Conservation (phyloP, 768 basidiomycete species). For the Amanita rubescens region DNA sequence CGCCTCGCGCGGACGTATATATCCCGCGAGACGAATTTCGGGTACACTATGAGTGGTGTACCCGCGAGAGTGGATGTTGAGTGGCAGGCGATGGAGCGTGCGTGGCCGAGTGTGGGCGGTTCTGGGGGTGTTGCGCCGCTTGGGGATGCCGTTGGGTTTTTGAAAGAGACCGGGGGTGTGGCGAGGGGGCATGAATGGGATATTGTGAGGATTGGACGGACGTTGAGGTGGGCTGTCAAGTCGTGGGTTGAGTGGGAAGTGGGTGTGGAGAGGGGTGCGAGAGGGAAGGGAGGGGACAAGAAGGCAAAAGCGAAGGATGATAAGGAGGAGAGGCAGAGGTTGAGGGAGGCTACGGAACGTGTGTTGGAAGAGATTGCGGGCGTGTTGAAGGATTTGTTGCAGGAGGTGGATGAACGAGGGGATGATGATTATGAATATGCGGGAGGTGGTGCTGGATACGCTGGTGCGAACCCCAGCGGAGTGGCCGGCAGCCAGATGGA, state of each 20-base stretch:
- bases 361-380: slow-evolving; percentile 66
- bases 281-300: slow-evolving; percentile 12
- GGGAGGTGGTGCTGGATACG: slow-evolving; percentile 60
- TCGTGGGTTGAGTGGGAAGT: slow-evolving; percentile 47
- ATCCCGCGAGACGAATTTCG: slow-evolving; percentile 39
- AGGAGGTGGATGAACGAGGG: slow-evolving; percentile 62
- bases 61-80: slow-evolving; percentile 55
- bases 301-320: slow-evolving; percentile 10
- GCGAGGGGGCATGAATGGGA: slow-evolving; percentile 50
- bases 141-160: neutral
- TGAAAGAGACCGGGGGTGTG: slow-evolving; percentile 7
- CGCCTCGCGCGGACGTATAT: slow-evolving; percentile 66
- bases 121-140: neutral
- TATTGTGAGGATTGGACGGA: slow-evolving; percentile 46
- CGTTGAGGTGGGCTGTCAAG: slow-evolving; percentile 45
- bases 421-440: slow-evolving; percentile 58
- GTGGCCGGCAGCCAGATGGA: slow-evolving; percentile 54
- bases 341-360: slow-evolving; percentile 35
- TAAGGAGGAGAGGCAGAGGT: neutral
- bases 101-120: slow-evolving; percentile 46
- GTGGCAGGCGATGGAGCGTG: slow-evolving; percentile 59
- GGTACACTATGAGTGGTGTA: slow-evolving; percentile 53
- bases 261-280: slow-evolving; percentile 19
- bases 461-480: slow-evolving; percentile 52
- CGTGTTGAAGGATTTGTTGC: slow-evolving; percentile 63